Base-by-base conservation (phyloP, 352 stramenopile species). In the Pythium pyrilobum region DNA sequence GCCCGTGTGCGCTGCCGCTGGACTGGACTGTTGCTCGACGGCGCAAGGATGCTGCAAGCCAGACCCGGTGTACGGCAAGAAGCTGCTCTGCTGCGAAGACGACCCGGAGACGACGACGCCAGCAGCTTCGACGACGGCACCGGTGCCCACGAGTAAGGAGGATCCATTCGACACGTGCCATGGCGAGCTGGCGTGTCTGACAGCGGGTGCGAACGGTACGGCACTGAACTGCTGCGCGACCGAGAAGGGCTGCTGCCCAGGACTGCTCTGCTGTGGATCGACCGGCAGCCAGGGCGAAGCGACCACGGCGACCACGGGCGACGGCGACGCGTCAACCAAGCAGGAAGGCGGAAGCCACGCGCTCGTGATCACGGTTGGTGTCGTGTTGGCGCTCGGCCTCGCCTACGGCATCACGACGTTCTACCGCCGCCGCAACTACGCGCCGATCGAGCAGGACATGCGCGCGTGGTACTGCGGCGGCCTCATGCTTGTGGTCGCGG, bases 391-490 rank as follows among this genome's bases (percentile, higher is more conserved):
- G n/a, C 53, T 72, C 3, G 49, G 52, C 16, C 56, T 85, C 9
- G 60, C 64, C 16, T 88, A 77, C 43, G 68, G 66, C 41, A 54
- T 72, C 27, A 56, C 70, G 3, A 72, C 80, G 55, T 86, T 64
- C 52, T 85, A 83, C 64, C 81, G 81, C 27, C 81, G 81, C 23
- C 79, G 77, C 47, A 62, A 85, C 42, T 92, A 92, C 61, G 64
- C 69, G 34, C 69, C 62, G 34, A 74, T 92, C 29, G 67, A 67
- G 16, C 48, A 64, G 37, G 80, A 91, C 56, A 77, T 80, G 61
- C 80, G 80, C 27, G 63, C 75, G 5, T 74, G 80, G 52, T 86
- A 78, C 62, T 91, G 80, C 53, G 74, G 67, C 2, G 75, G 49
- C 12, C 52, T 88, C 48, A 71, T 83, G 59, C 51, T 85, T 32